phyloP scores from a whole-genome alignment of 179 eudicot genomes.

The Kewa caespitosa region DNA sequence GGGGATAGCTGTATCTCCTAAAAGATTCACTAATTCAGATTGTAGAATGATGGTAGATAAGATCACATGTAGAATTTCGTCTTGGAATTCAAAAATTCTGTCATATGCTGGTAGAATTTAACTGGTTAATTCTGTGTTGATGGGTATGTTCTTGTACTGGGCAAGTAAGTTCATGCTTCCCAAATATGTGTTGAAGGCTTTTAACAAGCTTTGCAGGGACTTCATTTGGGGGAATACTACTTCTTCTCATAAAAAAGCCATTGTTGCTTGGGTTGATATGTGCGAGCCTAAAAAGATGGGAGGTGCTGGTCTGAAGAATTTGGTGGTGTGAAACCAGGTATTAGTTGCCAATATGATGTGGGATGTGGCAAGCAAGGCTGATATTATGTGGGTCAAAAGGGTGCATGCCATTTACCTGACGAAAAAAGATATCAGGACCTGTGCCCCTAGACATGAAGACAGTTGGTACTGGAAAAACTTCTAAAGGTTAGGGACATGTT shows the following conservation, averaged over 20 bases:
- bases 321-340: background rate
- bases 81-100: background rate
- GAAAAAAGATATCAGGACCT: background rate
- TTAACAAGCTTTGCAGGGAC: background rate
- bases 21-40: background rate
- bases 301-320: background rate
- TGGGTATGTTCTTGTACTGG: background rate
- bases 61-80: background rate
- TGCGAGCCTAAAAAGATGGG: background rate
- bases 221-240: background rate
- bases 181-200: too few species aligned
- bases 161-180: background rate
- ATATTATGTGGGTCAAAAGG: background rate
- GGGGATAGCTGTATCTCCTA: background rate
- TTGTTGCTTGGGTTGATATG: background rate
- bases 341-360: background rate
- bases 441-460: too few species aligned
- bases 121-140: background rate
- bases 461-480: background rate
- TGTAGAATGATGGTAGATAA: background rate
- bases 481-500: background rate
- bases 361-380: background rate
- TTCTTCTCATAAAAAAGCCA: background rate
- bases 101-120: background rate
- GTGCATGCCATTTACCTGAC: background rate